These are phyloP conservation scores for Phaeosphaeriaceae sp. DNA, from an alignment of 2,329 filamentous ascomycete species.

Conservation along the genomic window DNA sequence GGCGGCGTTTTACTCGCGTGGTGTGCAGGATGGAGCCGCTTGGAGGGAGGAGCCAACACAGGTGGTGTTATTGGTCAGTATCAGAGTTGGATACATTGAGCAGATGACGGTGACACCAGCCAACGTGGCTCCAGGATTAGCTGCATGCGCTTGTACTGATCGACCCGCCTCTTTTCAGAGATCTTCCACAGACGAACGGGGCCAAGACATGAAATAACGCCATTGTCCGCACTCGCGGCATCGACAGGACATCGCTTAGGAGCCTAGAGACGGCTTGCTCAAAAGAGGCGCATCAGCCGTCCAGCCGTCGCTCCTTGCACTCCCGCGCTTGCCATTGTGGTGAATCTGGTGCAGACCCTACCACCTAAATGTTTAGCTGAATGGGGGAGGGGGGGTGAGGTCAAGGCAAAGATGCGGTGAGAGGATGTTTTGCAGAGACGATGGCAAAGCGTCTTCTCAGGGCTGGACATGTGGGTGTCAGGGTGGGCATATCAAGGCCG, in stretches of 20 bases:
- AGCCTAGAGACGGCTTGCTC: conserved; percentile 39
- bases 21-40: conserved; percentile 30
- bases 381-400: conserved; percentile 25
- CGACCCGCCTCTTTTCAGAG: conserved; percentile 46
- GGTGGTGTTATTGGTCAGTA: conserved; percentile 21
- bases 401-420: conserved; percentile 32
- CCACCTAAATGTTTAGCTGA: conserved; percentile 26
- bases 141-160: conserved; percentile 50
- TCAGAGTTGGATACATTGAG: conserved; percentile 28
- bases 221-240: conserved; percentile 45
- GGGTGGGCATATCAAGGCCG: too few species aligned
- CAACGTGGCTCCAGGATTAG: conserved; percentile 50
- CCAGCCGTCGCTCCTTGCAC: conserved; percentile 27
- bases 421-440: conserved; percentile 1
- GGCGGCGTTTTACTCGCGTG: conserved; percentile 27
- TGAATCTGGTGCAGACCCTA: conserved; percentile 39
- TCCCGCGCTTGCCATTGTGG: conserved; percentile 44
- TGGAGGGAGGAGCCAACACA: conserved; percentile 2
- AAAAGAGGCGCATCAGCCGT: conserved; percentile 34
- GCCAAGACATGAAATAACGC: conserved; percentile 44
- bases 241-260: conserved; percentile 36
- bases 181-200: conserved; percentile 46
- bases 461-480: conserved; percentile 13
- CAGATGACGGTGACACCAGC: conserved; percentile 36
- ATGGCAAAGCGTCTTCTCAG: background rate